Conservation (phyloP, 306 rosid species). For the Quercus engelmannii region DNA sequence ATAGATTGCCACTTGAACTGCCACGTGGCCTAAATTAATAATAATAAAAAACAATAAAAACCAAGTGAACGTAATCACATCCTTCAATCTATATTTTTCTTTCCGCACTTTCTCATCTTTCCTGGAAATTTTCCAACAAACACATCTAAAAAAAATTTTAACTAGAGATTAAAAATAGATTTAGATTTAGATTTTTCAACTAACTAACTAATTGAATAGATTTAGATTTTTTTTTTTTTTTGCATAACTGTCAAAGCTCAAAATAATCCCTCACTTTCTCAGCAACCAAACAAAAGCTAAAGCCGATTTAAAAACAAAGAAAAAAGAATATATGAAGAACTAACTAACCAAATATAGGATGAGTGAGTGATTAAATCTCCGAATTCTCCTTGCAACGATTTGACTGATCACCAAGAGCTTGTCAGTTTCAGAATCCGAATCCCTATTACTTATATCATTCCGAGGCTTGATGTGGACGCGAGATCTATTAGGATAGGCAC, state of each 20-base stretch:
- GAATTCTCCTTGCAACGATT: constrained; percentile 1
- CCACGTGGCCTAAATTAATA: too few species aligned
- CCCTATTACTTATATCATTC: too few species aligned
- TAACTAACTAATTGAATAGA: not conserved
- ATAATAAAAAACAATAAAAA: too few species aligned
- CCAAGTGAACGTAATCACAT: too few species aligned
- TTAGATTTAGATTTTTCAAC: too few species aligned
- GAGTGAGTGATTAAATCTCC: constrained; percentile 18
- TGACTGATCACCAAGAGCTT: constrained; percentile 7
- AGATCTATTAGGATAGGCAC: constrained; percentile 49
- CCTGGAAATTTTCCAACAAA: too few species aligned
- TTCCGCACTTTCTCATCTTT: too few species aligned
- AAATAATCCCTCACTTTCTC: not conserved
- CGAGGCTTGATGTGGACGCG: not conserved
- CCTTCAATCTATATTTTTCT: too few species aligned
- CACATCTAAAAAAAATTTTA: too few species aligned
- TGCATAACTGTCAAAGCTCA: not conserved
- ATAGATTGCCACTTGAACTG: too few species aligned
- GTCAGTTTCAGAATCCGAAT: not conserved
- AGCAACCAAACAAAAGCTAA: not conserved
- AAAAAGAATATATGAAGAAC: not conserved
- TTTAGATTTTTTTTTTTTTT: not conserved
- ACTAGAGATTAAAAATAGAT: too few species aligned
- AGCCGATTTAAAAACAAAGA: not conserved
- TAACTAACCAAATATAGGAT: constrained; percentile 49